A percentile compares a stretch with the other conserved stretches of the same genome.
Evolutionary conservation across 2,329 filamentous ascomycete genomes (phyloP).

Genomic region (Penicillium sp.): DNA sequence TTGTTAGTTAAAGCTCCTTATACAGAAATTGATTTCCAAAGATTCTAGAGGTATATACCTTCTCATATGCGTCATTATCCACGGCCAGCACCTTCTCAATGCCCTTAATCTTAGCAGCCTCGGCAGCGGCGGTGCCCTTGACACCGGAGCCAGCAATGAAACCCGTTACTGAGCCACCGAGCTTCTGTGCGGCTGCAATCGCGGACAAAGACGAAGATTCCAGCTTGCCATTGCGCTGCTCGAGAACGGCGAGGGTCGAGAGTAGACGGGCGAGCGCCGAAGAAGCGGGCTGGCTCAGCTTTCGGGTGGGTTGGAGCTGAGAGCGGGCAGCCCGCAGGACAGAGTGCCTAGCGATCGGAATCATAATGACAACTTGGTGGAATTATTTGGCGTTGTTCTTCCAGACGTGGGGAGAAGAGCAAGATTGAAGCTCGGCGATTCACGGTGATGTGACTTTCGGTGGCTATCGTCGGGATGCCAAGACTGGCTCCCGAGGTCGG

Average conservation of each 20-base stretch:
- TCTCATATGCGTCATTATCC: slow-evolving; percentile 88
- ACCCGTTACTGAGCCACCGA: slow-evolving; percentile 81
- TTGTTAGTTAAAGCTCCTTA: background rate
- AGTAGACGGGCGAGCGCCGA: slow-evolving; percentile 68
- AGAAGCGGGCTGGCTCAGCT: slow-evolving; percentile 47
- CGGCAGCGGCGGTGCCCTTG: slow-evolving; percentile 68
- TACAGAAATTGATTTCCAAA: background rate
- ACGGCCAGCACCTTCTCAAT: slow-evolving; percentile 88
- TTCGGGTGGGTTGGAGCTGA: slow-evolving; percentile 45
- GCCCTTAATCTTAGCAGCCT: slow-evolving; percentile 85
- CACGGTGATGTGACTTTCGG: slow-evolving; percentile 26
- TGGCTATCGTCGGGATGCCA: slow-evolving; percentile 40
- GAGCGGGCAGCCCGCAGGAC: slow-evolving; percentile 46
- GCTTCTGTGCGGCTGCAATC: slow-evolving; percentile 79
- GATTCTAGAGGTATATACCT: slow-evolving; percentile 54
- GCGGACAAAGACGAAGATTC: slow-evolving; percentile 79
- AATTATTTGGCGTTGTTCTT: slow-evolving; percentile 12
- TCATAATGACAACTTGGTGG: slow-evolving; percentile 25
- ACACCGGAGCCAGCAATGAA: slow-evolving; percentile 82
- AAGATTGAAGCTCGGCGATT: slow-evolving; percentile 27
- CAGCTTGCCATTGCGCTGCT: slow-evolving; percentile 88
- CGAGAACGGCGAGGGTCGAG: slow-evolving; percentile 86
- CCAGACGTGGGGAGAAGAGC: slow-evolving; percentile 13
- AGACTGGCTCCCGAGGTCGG: slow-evolving; percentile 37
- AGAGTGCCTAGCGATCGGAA: slow-evolving; percentile 40